These are phyloP conservation scores for Pleurotus ostreatus DNA, from an alignment of 768 basidiomycete genomes.

Conservation along the genomic window DNA sequence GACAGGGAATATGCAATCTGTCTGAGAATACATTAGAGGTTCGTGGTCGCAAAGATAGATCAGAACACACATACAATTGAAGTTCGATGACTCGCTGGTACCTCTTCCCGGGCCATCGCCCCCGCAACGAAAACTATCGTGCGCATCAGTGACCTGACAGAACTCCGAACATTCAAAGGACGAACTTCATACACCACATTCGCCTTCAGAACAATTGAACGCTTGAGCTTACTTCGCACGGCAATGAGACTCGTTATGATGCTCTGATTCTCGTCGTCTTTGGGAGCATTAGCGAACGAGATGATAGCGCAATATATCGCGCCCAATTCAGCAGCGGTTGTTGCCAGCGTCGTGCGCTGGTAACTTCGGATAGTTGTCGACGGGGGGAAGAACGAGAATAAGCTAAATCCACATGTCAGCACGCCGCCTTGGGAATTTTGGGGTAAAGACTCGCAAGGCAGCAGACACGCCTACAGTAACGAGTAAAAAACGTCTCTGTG, in stretches of 20 bases:
- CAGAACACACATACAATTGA: conserved; percentile 47
- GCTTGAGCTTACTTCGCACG: conserved; percentile 67
- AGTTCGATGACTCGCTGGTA: conserved; percentile 68
- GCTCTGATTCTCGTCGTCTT: conserved; percentile 43
- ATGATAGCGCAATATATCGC: conserved; percentile 73
- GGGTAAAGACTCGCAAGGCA: conserved; percentile 55
- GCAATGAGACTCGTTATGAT: conserved; percentile 69
- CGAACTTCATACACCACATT: conserved; percentile 69
- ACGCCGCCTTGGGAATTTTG: background rate
- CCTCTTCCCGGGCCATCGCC: conserved; percentile 76
- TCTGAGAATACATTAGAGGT: conserved; percentile 29
- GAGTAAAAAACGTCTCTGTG: conserved; percentile 61
- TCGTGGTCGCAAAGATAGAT: background rate
- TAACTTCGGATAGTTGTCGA: conserved; percentile 71
- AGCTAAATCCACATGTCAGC: conserved; percentile 25
- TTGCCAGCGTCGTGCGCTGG: conserved; percentile 66
- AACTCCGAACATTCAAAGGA: background rate
- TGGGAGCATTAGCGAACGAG: conserved; percentile 57
- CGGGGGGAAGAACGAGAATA: conserved; percentile 74
- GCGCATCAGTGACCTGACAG: background rate
- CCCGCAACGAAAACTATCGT: conserved; percentile 66
- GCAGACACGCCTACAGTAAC: conserved; percentile 70
- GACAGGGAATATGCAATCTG: conserved; percentile 67
- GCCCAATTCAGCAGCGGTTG: conserved; percentile 64
- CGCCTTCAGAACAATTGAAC: conserved; percentile 48